A percentile compares a stretch with the other conserved stretches of the same genome.
phyloP scores from a whole-genome alignment of 2,329 filamentous ascomycete genomes.

The Neophaeococcomyces aloes region DNA sequence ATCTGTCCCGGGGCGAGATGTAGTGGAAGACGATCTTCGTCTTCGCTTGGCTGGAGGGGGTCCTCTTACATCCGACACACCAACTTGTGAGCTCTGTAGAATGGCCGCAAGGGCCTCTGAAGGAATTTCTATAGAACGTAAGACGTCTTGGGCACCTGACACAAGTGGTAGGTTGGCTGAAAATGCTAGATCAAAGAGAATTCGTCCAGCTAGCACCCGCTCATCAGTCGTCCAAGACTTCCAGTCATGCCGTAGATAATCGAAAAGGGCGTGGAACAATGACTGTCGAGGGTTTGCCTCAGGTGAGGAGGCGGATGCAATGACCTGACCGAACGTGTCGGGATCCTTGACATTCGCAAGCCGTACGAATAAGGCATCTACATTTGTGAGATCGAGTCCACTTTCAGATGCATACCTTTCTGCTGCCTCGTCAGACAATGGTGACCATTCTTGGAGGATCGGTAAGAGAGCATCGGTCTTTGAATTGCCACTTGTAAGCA shows the following conservation, averaged over 20 bases:
- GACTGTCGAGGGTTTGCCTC: conserved; percentile 31
- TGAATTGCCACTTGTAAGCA: conserved; percentile 62
- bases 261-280: conserved; percentile 57
- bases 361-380: conserved; percentile 44
- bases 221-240: conserved; percentile 32
- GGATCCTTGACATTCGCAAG: conserved; percentile 47
- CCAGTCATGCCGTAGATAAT: conserved; percentile 63
- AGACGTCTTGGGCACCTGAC: conserved; percentile 13
- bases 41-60: conserved; percentile 66
- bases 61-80: conserved; percentile 58
- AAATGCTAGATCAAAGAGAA: conserved; percentile 34
- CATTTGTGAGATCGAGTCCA: conserved; percentile 36
- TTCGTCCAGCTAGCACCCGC: conserved; percentile 28
- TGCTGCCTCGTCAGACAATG: conserved; percentile 43
- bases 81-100: conserved; percentile 58
- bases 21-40: conserved; percentile 54
- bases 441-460: conserved; percentile 58
- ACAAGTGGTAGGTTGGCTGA: conserved; percentile 21
- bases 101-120: conserved; percentile 52
- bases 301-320: not conserved
- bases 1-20: conserved; percentile 36
- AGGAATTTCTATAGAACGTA: conserved; percentile 15
- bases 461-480: conserved; percentile 70
- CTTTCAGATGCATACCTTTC: conserved; percentile 40
- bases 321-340: conserved; percentile 41